Conservation (phyloP, 2,329 filamentous ascomycete genomes). For the Sporothrix phasma region DNA sequence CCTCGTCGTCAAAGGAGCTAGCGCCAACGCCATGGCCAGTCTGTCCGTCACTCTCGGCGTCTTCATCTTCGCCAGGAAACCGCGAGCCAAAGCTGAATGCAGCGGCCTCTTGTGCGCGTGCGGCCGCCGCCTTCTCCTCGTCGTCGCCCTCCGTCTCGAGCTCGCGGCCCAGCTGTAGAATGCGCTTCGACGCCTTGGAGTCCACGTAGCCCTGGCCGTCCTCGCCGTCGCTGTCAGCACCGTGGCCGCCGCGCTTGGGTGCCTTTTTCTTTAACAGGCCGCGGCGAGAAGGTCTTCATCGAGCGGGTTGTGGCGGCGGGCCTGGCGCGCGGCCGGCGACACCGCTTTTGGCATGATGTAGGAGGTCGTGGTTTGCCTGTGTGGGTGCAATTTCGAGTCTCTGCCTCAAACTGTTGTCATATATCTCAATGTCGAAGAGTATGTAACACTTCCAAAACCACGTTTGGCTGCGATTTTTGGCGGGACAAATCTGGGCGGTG, state of each 20-base stretch:
- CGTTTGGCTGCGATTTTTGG: not conserved
- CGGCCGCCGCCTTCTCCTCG: constrained; percentile 1
- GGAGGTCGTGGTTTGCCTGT: constrained; percentile 18
- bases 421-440: not conserved
- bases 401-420: not conserved
- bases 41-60: constrained; percentile 40
- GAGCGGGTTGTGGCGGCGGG: constrained; percentile 77
- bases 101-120: constrained; percentile 36
- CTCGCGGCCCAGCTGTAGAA: constrained; percentile 81
- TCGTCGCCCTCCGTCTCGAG: constrained; percentile 65
- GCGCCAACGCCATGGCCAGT: constrained; percentile 26
- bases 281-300: constrained; percentile 74
- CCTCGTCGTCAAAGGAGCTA: constrained; percentile 36
- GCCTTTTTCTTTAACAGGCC: constrained; percentile 63
- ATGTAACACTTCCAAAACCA: not conserved
- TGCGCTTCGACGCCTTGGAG: constrained; percentile 77
- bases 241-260: constrained; percentile 58
- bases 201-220: constrained; percentile 68
- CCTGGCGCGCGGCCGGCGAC: constrained; percentile 46
- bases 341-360: constrained; percentile 67
- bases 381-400: not conserved
- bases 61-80: constrained; percentile 54
- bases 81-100: constrained; percentile 75
- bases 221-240: constrained; percentile 49
- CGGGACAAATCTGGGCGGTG: constrained; percentile 13